Evolutionary conservation across 2,329 filamentous ascomycete genomes (phyloP).

Genomic region (Colletotrichum eleusines): DNA sequence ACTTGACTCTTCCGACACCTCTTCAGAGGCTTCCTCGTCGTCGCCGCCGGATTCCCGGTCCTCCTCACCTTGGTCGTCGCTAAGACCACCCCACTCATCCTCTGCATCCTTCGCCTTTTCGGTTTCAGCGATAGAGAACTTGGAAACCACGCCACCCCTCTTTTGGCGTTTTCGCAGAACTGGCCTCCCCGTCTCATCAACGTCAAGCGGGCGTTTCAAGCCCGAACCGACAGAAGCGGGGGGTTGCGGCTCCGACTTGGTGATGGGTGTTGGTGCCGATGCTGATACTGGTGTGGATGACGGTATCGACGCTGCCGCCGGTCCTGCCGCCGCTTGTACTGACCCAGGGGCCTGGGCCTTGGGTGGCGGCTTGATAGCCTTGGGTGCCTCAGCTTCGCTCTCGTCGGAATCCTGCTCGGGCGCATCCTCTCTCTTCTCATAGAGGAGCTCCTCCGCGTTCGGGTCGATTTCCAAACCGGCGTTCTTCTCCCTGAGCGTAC

Average conservation of each 20-base stretch:
- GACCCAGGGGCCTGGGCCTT: background rate
- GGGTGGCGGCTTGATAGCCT: constrained; percentile 23
- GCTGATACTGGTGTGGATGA: background rate
- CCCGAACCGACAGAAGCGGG: constrained; percentile 73
- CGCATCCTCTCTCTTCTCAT: constrained; percentile 54
- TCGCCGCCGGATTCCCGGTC: constrained; percentile 23
- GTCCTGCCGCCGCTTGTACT: constrained; percentile 18
- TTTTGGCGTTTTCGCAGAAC: constrained; percentile 87
- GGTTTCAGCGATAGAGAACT: constrained; percentile 59
- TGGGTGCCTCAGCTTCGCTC: constrained; percentile 44
- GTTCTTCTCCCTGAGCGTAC: constrained; percentile 72
- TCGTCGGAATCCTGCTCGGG: constrained; percentile 49
- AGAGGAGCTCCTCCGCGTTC: constrained; percentile 67
- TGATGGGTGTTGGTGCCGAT: background rate
- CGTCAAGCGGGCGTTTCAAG: constrained; percentile 86
- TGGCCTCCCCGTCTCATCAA: constrained; percentile 83
- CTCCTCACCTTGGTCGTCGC: constrained; percentile 40
- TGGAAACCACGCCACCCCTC: constrained; percentile 71
- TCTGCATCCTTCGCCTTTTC: constrained; percentile 50
- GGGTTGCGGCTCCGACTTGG: constrained; percentile 10
- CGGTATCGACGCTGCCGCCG: constrained; percentile 2
- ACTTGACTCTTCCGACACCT: constrained; percentile 44
- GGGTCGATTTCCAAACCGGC: constrained; percentile 71
- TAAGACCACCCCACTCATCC: constrained; percentile 44
- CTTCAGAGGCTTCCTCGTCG: constrained; percentile 46